Percentiles rank a stretch among this genome's conserved stretches.
phyloP scores from a whole-genome alignment of 805 yeast genomes.

The Nakazawaea wickerhamii region DNA sequence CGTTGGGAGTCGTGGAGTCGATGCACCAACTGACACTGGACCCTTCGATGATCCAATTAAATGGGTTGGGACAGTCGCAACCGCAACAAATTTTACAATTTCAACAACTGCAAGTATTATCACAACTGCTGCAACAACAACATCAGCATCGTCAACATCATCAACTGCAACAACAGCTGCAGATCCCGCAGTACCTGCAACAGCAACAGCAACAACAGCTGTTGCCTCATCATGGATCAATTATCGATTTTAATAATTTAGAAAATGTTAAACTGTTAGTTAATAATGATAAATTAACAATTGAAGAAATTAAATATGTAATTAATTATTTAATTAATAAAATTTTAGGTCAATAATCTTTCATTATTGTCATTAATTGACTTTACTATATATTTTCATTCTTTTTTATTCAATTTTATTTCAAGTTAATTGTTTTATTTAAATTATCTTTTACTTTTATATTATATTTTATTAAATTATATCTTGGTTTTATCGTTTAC shows the following conservation, averaged over 20 bases:
- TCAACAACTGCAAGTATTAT: conserved; percentile 10
- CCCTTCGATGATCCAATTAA: conserved; percentile 12
- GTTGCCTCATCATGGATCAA: conserved; percentile 8
- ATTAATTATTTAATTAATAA: conserved; percentile 9
- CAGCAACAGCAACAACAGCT: conserved; percentile 8
- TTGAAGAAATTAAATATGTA: conserved; percentile 13
- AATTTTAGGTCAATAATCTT: background rate
- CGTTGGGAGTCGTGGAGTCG: conserved; percentile 9
- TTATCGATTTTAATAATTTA: conserved; percentile 12
- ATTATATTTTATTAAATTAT: too few relatives aligned
- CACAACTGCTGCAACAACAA: conserved; percentile 9
- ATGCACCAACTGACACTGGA: conserved; percentile 12
- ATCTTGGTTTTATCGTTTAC: too few relatives aligned
- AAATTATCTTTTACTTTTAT: too few relatives aligned
- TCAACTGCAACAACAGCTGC: conserved; percentile 9
- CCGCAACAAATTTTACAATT: conserved; percentile 12
- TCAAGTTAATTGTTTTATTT: background rate
- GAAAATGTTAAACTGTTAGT: conserved; percentile 10
- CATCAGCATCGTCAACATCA: conserved; percentile 10
- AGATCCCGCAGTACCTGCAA: background rate
- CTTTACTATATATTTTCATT: too few relatives aligned
- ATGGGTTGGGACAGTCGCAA: conserved; percentile 9
- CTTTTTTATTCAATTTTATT: too few relatives aligned
- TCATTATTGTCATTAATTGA: background rate
- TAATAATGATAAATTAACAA: conserved; percentile 11